Evolutionary conservation across 306 rosid genomes (phyloP).

Genomic region (Prinsepia uniflora): DNA sequence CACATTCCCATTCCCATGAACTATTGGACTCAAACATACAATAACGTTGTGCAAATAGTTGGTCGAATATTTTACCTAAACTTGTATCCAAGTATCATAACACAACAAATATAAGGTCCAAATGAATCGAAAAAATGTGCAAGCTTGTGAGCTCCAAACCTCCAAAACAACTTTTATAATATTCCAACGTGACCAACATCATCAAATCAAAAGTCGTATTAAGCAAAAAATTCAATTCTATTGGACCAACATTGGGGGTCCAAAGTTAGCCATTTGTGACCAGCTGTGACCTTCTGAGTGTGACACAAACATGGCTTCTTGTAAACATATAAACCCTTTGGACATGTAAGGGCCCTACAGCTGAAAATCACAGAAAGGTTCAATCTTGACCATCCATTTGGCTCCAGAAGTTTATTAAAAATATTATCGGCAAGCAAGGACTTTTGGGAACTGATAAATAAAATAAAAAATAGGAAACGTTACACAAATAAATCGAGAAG

Average conservation of each 20-base stretch:
- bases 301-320: not conserved
- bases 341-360: not conserved
- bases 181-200: too few species aligned
- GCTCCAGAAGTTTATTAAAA: not conserved
- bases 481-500: not conserved
- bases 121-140: conserved; percentile 15
- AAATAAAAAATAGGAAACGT: not conserved
- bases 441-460: not conserved
- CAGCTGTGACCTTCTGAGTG: conserved; percentile 16
- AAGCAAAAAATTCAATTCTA: not conserved
- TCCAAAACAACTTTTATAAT: too few species aligned
- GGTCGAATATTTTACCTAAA: conserved; percentile 8
- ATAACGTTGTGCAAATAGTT: not conserved
- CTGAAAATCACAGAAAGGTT: not conserved
- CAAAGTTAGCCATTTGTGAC: conserved; percentile 17
- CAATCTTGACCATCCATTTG: conserved; percentile 8
- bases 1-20: not conserved
- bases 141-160: conserved; percentile 9
- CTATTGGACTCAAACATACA: not conserved
- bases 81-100: conserved; percentile 6
- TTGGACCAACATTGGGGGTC: conserved; percentile 11
- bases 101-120: not conserved
- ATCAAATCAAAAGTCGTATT: not conserved
- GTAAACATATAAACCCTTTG: not conserved
- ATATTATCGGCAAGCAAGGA: not conserved